Conservation (phyloP, 768 basidiomycete genomes). For the Piloderma croceum region DNA sequence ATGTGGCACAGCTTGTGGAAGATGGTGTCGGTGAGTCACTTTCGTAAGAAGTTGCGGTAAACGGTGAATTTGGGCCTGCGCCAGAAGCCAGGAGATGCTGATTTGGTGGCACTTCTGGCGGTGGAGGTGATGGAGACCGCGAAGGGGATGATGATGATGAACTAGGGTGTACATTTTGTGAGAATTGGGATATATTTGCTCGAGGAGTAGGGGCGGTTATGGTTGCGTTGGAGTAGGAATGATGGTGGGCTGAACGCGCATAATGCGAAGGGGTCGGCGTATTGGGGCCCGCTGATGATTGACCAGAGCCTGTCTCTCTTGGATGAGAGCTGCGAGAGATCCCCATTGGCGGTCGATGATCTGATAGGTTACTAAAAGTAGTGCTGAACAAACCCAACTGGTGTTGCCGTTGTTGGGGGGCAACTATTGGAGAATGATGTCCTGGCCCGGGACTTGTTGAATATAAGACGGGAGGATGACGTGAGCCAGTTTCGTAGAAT, state of each 20-base stretch:
- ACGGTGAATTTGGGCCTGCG: constrained; percentile 6
- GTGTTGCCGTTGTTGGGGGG: constrained; percentile 22
- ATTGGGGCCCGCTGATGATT: constrained; percentile 31
- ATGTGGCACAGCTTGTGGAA: constrained; percentile 50
- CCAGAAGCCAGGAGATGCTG: neutral
- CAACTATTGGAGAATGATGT: too few relatives aligned
- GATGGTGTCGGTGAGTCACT: constrained; percentile 56
- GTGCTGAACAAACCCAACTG: constrained; percentile 11
- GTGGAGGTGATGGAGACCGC: constrained; percentile 27
- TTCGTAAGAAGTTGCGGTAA: constrained; percentile 29
- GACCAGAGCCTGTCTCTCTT: constrained; percentile 13
- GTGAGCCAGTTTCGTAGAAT: constrained; percentile 61
- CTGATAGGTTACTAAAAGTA: constrained; percentile 13
- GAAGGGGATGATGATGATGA: constrained; percentile 20
- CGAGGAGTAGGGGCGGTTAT: constrained; percentile 41
- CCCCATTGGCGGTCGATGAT: constrained; percentile 34
- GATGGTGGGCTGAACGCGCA: constrained; percentile 30
- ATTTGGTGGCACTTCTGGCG: constrained; percentile 12
- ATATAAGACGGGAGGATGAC: constrained; percentile 43
- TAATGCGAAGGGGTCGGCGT: constrained; percentile 34
- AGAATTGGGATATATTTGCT: constrained; percentile 12
- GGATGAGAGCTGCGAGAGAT: constrained; percentile 13
- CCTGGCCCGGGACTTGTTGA: too few relatives aligned
- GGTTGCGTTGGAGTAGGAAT: constrained; percentile 46
- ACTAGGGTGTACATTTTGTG: constrained; percentile 14